phyloP scores from a whole-genome alignment of 2,329 filamentous ascomycete species.

The Westerdykella aurantiaca region DNA sequence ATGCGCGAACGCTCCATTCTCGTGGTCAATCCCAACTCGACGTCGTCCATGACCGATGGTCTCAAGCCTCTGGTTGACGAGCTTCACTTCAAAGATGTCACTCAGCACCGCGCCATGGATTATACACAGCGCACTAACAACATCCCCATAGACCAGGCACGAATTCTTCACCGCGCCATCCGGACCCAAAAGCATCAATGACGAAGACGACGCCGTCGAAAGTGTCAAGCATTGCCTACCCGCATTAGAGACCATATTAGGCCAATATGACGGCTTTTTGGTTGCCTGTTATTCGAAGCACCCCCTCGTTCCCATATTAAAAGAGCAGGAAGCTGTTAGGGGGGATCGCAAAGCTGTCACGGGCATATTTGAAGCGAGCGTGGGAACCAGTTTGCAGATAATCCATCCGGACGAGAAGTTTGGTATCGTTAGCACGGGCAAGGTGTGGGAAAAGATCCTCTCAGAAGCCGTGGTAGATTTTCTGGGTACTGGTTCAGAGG shows the following conservation, averaged over 20 bases:
- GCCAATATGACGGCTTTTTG: slow-evolving; percentile 66
- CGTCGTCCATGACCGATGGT: slow-evolving; percentile 62
- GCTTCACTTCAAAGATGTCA: slow-evolving; percentile 42
- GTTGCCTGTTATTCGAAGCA: slow-evolving; percentile 87
- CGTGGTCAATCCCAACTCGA: slow-evolving; percentile 76
- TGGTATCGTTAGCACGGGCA: slow-evolving; percentile 84
- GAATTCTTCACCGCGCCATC: slow-evolving; percentile 61
- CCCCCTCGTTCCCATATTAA: slow-evolving; percentile 62
- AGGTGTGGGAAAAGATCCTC: slow-evolving; percentile 74
- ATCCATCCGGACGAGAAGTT: slow-evolving; percentile 53
- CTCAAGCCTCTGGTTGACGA: slow-evolving; percentile 49
- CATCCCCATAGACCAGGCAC: slow-evolving; percentile 42
- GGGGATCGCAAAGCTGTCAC: slow-evolving; percentile 52
- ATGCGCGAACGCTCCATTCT: slow-evolving; percentile 49
- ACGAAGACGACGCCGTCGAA: slow-evolving; percentile 59
- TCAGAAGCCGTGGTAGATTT: slow-evolving; percentile 58
- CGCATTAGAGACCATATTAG: slow-evolving; percentile 44
- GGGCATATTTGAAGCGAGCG: slow-evolving; percentile 83
- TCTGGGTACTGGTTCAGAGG: slow-evolving; percentile 48
- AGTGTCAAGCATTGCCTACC: slow-evolving; percentile 60
- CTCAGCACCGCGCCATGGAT: slow-evolving; percentile 20
- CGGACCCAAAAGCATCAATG: slow-evolving; percentile 72
- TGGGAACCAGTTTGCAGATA: slow-evolving; percentile 58
- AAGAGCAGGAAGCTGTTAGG: slow-evolving; percentile 37
- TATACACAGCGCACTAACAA: slow-evolving; percentile 39